phyloP scores from a whole-genome alignment of 2,329 filamentous ascomycete species.

The Incumbomyces delicatus region DNA sequence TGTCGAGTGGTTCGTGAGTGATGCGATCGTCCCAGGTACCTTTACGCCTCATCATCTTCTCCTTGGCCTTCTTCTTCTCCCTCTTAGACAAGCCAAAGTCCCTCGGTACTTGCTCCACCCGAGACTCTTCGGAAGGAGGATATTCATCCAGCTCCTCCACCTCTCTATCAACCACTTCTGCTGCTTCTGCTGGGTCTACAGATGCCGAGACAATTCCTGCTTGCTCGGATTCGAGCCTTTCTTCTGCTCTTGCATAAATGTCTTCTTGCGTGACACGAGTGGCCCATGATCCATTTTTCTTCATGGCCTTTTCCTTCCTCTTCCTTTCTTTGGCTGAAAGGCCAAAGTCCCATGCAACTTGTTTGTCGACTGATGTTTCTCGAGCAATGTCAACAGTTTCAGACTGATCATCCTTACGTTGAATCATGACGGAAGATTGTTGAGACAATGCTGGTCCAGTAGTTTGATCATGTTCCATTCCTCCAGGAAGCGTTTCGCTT shows the following conservation, averaged over 20 bases:
- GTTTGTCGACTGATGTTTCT: constrained; percentile 8
- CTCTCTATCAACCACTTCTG: neutral
- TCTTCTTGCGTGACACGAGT: neutral
- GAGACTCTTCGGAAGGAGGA: neutral
- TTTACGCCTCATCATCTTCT: constrained; percentile 8
- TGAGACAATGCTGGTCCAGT: too few relatives aligned
- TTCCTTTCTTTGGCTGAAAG: constrained; percentile 14
- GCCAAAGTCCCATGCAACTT: constrained; percentile 6
- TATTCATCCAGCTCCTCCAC: neutral
- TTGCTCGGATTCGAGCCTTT: neutral
- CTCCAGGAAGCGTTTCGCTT: too few relatives aligned
- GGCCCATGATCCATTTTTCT: constrained; percentile 8
- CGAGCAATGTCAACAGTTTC: constrained; percentile 20
- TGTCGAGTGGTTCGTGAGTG: constrained; percentile 2
- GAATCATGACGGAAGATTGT: too few relatives aligned
- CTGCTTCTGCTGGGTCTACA: neutral
- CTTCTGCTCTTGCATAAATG: neutral
- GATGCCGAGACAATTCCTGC: neutral
- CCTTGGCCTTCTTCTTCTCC: constrained; percentile 9
- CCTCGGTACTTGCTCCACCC: constrained; percentile 2
- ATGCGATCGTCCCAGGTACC: constrained; percentile 7
- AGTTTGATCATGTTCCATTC: too few relatives aligned
- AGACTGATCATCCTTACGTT: neutral
- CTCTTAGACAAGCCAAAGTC: constrained; percentile 7
- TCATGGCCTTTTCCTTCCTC: constrained; percentile 15